Base-by-base conservation (phyloP, 2,329 filamentous ascomycete species). In the Blastomyces parvus region DNA sequence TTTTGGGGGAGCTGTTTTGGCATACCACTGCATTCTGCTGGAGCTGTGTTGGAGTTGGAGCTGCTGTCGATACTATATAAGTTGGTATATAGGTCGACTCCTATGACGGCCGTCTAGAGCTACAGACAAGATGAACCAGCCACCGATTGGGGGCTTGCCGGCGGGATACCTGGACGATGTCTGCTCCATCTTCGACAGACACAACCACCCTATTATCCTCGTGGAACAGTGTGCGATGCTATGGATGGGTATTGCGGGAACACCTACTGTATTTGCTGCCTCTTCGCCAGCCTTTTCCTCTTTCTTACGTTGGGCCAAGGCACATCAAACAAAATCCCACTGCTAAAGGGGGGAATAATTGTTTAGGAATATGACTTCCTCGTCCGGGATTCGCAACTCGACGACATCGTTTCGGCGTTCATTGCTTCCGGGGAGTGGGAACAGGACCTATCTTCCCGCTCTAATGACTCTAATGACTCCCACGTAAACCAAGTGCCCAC, bases 161-260 rank as follows among this genome's bases (percentile, higher is more conserved):
- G 60, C 30, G 17, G 60, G 60, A 30, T 62, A 62, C n/a, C 50
- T 62, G 33, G 60, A 62, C 38, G 52, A 62, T 14, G 52, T 57
- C 22, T 56, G 30, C 52, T 22, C 33, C 52, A 46, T 62, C 52
- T 62, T 57, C 17, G 60, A 62, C 60, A 46, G 19, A 19, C 60
- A 62, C 19, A 57, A 56, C 50, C 60, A 62, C 22, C 50, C 60
- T 17, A 57, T 57, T 30, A 38, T 62, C 14, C 52, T 62, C 13
- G 60, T 62, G 14, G 60, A 62, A 19, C n/a, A 62, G 38, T 62
- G 52, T 25, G 50, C 60, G 17, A 52, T 57, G 60, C 11, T 62
- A 13, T 62, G 60, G 60, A 57, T 62, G 60, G 60, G 52, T 9
- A 42, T 56, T 42, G 27, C 60, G 6, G 22, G 14, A 36, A 48